Base-by-base conservation (phyloP, 1,139 yeast genomes). In the Suhomyces anneliseae region DNA sequence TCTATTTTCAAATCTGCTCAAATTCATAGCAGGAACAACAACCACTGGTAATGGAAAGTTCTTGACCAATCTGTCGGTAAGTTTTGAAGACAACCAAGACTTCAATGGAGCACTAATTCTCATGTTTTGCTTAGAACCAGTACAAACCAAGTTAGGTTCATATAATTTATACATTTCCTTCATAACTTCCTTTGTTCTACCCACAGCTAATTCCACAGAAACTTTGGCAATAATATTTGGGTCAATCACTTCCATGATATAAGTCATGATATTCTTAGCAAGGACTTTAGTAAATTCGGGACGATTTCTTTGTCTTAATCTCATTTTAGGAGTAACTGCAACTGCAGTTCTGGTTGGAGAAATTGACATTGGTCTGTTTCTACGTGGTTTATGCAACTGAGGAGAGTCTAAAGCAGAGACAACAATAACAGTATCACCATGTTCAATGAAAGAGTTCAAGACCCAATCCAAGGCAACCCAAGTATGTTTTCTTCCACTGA, bases 381-480 rank as follows among this genome's bases (percentile, higher is more conserved):
- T 39, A 14, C 38, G 34, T 12, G 29, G 35, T 12, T 44, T 46
- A 19, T 43, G 29, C 26, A 54, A 35, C 40, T 44, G 53, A 24
- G 45, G 45, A 27, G 51, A 47, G 42, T 64, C 57, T 12, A 74
- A 60, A 7, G 79, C 70, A 2, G 68, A 80, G 61, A 56, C 88
- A 8, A 87, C 76, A 6, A 87, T 78, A 3, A 87, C 65, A 8
- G 82, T 76, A 60, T 87, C 95, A 7, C 89, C 87, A 55, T 82
- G 69, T 53, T 78, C 81, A 10, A 83, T 61, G 14, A 83, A 67
- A 39, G 70, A 67, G 38, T 69, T 70, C 48, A 86, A 64, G 4
- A 79, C 68, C 86, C 87, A 87, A 61, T 87, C 95, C 41, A 87
- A 66, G 0, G 90, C 84, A 3, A 85, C 89, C 93, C 95, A 87